Evolutionary conservation across 306 rosid genomes (phyloP), one percentile per base, ranked within the genome.

Genomic region (Castanea sativa): DNA sequence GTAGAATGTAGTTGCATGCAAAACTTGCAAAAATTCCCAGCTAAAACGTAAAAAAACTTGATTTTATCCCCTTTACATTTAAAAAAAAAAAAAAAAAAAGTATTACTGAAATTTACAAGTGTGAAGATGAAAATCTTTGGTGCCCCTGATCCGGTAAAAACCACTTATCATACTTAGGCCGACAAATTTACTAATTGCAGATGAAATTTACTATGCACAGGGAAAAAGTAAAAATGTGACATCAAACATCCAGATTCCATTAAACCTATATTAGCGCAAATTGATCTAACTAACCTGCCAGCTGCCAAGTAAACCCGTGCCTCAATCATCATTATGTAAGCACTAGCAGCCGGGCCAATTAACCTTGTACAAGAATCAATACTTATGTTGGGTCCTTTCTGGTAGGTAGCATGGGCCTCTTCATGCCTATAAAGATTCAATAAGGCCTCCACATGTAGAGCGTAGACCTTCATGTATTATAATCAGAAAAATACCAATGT

Each of bases 391-490:
- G 91, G 94, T 79, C 87, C 83, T 73, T 85, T 87, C 79, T 87
- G 93, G 68, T 85, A 89, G 53, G 88, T 81, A 5, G 82, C 74
- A 82, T 88, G 82, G 60, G 99, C 99, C 77, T 96, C 96, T 78
- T 89, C 87, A 73, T 90, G 92, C 78, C 94, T 91, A 35, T 58
- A 81, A 38, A 93, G 93, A 78, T 82, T 93, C 87, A 93, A 32
- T 29, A 91, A 81, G 53, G 98, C 98, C 89, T 96, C 99, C 18
- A 97, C 87, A 89, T 87, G 98, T 72, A 90, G 83, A 78, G 94
- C 96, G 85, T 83, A 90, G 51, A 96, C 85, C 97, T 93, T 68
- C 52, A 11, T 32, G 72, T 8, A 68, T 68, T n/a, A 15, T 19
- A 7, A 68, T 35, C 29, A 68, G 6, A 68, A 32, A 16, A 32